Base-by-base conservation (phyloP, 1,284 basidiomycete genomes). In the Naganishia sp. region DNA sequence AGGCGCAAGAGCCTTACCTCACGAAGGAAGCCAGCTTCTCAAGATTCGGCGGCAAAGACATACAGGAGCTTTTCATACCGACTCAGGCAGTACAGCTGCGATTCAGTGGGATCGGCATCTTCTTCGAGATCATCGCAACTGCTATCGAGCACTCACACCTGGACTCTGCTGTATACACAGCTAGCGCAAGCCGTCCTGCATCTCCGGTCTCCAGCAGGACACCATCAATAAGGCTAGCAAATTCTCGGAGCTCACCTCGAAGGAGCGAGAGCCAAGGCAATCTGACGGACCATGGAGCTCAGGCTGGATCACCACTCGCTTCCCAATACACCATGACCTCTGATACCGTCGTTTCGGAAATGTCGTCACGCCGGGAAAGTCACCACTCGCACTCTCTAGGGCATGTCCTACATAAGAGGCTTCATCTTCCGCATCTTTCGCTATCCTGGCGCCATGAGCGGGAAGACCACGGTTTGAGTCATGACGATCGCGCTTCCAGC, bases 91-190 rank as follows among this genome's bases (percentile, higher is more conserved):
- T 78, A 16, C 79, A 79, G 68, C 71, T 74, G n/a, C 73, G 79
- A 10, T 77, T 76, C 3, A 71, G 72, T 1, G 78, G 77, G 1
- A 64, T 80, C 67, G 74, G 76, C 1, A 77, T 79, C 67, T 80
- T 79, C 69, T 80, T 79, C 72, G 78, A 80, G 53, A 74, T 78
- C 2, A 71, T 80, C 23, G 71, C 75, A 25, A 74, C 68, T 48
- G 77, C 77, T 64, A 70, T 76, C 16, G 65, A 71, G 16, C 77
- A 77, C 64, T 70, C 74, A 0, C 78, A 79, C 59, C 68, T 80
- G 45, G 76, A 80, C 68, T 78, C 77, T 2, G 68, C 71, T 0
- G 77, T 74, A 3, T 79, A 73, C 70, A n/a, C 61, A 44, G 33
- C 55, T 9, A 59, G 61, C 43, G 49, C 61, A 15, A 63, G 57